Evolutionary conservation across 768 basidiomycete genomes (phyloP).

Genomic region (Kwoniella bestiolae): DNA sequence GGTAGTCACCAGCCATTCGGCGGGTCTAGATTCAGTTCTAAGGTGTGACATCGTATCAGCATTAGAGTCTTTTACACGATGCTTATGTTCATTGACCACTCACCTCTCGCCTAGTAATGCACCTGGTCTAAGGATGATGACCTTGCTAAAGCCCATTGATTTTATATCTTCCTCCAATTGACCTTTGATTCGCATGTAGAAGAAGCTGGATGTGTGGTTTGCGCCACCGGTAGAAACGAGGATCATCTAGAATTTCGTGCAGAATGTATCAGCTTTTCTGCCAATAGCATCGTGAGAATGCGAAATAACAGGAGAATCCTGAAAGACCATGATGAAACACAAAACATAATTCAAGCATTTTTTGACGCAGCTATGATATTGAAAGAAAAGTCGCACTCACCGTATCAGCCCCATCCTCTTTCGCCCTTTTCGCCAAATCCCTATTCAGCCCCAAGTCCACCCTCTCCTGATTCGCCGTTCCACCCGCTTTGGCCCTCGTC

Average conservation of each 20-base stretch:
- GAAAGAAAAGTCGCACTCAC: constrained; percentile 32
- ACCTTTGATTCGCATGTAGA: constrained; percentile 52
- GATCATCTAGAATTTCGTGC: constrained; percentile 40
- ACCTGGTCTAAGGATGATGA: constrained; percentile 52
- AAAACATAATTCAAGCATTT: no score
- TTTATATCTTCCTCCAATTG: constrained; percentile 50
- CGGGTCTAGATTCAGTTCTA: constrained; percentile 26
- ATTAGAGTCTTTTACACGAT: no score
- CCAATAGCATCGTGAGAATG: no score
- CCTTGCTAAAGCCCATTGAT: constrained; percentile 38
- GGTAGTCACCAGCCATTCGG: constrained; percentile 30
- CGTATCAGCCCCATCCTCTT: constrained; percentile 44
- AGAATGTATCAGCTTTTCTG: neutral
- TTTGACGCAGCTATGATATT: neutral
- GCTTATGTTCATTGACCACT: constrained; percentile 10
- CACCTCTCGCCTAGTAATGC: constrained; percentile 46
- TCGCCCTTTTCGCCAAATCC: constrained; percentile 49
- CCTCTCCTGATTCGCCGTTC: constrained; percentile 43
- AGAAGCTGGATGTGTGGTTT: constrained; percentile 24
- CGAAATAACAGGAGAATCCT: no score
- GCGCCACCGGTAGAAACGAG: constrained; percentile 49
- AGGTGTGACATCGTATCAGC: no score
- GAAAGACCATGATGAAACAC: no score
- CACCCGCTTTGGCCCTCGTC: constrained; percentile 47
- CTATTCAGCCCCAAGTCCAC: constrained; percentile 51